A percentile compares a stretch with the other conserved stretches of the same genome.
phyloP scores from a whole-genome alignment of 768 basidiomycete species.

The Tylopilus rubrobrunneus region DNA sequence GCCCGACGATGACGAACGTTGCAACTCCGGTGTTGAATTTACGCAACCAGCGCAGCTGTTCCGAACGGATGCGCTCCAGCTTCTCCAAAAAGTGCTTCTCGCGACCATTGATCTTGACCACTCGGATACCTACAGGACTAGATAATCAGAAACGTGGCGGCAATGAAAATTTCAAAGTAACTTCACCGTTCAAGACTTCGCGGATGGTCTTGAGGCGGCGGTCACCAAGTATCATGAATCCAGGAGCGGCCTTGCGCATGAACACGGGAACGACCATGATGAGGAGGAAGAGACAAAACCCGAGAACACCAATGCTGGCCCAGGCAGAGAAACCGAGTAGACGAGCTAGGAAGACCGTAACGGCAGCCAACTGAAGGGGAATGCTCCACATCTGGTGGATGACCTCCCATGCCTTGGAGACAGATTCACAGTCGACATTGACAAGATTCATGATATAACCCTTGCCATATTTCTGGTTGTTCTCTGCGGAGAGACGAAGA shows the following conservation, averaged over 20 bases:
- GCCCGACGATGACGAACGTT: constrained; percentile 23
- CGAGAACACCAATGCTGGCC: constrained; percentile 27
- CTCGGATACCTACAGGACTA: constrained; percentile 17
- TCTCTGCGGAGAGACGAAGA: constrained; percentile 25
- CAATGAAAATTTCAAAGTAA: neutral
- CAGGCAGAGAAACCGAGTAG: constrained; percentile 28
- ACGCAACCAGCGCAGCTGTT: constrained; percentile 25
- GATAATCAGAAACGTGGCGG: neutral
- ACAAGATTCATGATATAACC: constrained; percentile 30
- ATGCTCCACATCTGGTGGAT: constrained; percentile 27
- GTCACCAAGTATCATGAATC: constrained; percentile 27
- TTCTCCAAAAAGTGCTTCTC: constrained; percentile 23
- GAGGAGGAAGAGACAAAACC: constrained; percentile 22
- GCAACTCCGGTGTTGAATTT: constrained; percentile 23
- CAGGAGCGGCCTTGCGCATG: constrained; percentile 29
- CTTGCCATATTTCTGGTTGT: constrained; percentile 24
- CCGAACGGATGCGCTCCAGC: constrained; percentile 20
- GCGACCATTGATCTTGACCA: constrained; percentile 28
- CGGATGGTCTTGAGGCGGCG: constrained; percentile 27
- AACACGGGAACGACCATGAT: constrained; percentile 30
- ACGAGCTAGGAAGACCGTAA: constrained; percentile 23
- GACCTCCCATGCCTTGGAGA: constrained; percentile 28
- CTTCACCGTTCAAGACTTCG: constrained; percentile 26
- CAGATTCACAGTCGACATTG: constrained; percentile 29
- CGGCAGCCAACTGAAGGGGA: constrained; percentile 22